Base-by-base conservation (phyloP, 2,329 filamentous ascomycete species). In the Microsporum canis region DNA sequence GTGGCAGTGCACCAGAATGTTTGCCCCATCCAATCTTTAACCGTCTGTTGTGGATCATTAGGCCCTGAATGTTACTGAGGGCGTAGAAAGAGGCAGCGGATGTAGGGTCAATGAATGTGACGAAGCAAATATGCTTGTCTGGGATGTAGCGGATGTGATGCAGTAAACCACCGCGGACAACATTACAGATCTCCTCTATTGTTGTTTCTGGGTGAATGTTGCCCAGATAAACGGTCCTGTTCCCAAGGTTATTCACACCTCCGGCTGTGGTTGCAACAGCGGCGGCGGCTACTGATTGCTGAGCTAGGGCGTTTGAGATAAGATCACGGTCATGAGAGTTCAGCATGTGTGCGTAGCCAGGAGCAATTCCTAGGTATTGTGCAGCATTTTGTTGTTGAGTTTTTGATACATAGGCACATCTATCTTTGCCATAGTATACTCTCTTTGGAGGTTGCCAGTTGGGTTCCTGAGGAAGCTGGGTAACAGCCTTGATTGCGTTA, bases 11-110 rank as follows among this genome's bases (percentile, higher is more conserved):
- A 63, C 94, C 94, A 3, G 94, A 99, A 76, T 99, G 94, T 81
- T 99, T 99, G 66, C 94, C 94, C 94, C 94, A 99, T 66, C 94
- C 94, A 73, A 99, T 96, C 83, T 99, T 99, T 67, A 99, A 80
- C 59, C 94, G 87, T 65, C 94, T 85, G 77, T 99, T 99, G 79
- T 99, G 94, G 69, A 99, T 99, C 94, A 99, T 99, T 66, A 99
- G 79, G 29, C 94, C 94, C 73, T 99, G 94, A 33, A 99, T 80
- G 76, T 97, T 97, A 82, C 91, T 96, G 63, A 99, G 80, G 47
- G 94, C 94, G 70, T 96, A 99, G 79, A 99, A 99, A 0, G 92
- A 96, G 45, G 94, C 94, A 29, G 94, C 94, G 2, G 94, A 95
- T 29, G 94, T 99, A 6, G 94, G 94, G 71, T 99, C 94, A 74